These are phyloP conservation scores for Pisolithus marmoratus DNA, from an alignment of 768 basidiomycete genomes.

Conservation along the genomic window DNA sequence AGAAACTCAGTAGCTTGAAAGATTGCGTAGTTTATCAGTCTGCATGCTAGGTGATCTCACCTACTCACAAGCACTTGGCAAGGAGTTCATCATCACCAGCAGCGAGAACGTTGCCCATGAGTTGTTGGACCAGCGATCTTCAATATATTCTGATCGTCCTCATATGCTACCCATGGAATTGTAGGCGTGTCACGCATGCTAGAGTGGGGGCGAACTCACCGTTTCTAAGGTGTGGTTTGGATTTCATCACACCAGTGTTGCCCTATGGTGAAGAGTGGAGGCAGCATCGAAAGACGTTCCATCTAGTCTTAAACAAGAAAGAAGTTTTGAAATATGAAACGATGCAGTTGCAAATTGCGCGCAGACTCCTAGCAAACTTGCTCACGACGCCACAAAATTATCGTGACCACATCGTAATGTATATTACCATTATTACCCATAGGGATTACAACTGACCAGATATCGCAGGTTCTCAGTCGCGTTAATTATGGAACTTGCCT, in stretches of 20 bases:
- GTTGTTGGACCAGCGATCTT: conserved; percentile 21
- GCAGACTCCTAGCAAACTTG: conserved; percentile 16
- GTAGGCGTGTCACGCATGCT: conserved; percentile 3
- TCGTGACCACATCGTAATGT: conserved; percentile 15
- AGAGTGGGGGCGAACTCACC: too few relatives aligned
- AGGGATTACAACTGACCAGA: not conserved
- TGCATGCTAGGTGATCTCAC: conserved; percentile 15
- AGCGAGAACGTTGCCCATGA: conserved; percentile 16
- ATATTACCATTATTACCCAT: conserved; percentile 9
- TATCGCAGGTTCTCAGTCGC: conserved; percentile 15
- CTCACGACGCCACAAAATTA: conserved; percentile 10
- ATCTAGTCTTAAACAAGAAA: conserved; percentile 15
- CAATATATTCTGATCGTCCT: conserved; percentile 22
- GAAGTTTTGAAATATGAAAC: conserved; percentile 7
- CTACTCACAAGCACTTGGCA: conserved; percentile 21
- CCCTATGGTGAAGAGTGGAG: conserved; percentile 26
- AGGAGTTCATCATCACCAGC: conserved; percentile 23
- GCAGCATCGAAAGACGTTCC: conserved; percentile 24
- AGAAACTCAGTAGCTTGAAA: not conserved
- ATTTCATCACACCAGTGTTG: conserved; percentile 21
- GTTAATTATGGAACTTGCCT: conserved; percentile 17
- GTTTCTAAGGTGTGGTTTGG: too few relatives aligned
- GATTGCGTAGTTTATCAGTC: not conserved
- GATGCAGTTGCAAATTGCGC: conserved; percentile 11
- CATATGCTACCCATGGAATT: conserved; percentile 10